Conservation (phyloP, 2,329 filamentous ascomycete species). For the Furcasterigmium sp. region DNA sequence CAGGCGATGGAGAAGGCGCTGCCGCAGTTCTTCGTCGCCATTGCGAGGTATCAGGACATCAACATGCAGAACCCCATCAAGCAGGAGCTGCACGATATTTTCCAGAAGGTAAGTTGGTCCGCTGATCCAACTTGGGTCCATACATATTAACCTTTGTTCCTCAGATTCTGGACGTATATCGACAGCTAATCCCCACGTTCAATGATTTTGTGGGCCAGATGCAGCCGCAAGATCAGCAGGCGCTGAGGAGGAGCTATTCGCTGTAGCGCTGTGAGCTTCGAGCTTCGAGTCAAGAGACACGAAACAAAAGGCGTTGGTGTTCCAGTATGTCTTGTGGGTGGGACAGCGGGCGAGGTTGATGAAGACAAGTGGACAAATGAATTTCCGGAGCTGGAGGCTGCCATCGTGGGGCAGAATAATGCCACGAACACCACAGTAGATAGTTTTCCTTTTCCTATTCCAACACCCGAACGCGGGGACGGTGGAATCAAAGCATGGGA, state of each 20-base stretch:
- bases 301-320: too few relatives aligned
- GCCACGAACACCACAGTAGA: not conserved
- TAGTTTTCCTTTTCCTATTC: not conserved
- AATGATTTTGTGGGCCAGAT: slow-evolving; percentile 48
- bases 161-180: slow-evolving; percentile 50
- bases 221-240: slow-evolving; percentile 42
- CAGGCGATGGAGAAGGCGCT: slow-evolving; percentile 86
- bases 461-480: too few relatives aligned
- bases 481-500: too few relatives aligned
- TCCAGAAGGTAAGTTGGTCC: slow-evolving; percentile 63
- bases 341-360: not conserved
- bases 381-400: too few relatives aligned
- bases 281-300: too few relatives aligned
- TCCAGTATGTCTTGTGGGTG: too few relatives aligned
- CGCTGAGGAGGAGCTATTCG: slow-evolving; percentile 41
- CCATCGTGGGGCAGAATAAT: not conserved
- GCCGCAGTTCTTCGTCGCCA: slow-evolving; percentile 74
- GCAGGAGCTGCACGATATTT: slow-evolving; percentile 63
- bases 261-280: slow-evolving; percentile 20
- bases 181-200: slow-evolving; percentile 56
- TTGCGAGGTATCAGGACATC: slow-evolving; percentile 71
- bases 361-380: not conserved
- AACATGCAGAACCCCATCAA: slow-evolving; percentile 55
- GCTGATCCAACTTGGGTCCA: not conserved
- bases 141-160: slow-evolving; percentile 4